These are phyloP conservation scores for Curvularia hawaiiensis DNA, from an alignment of 2,329 filamentous ascomycete species.

Conservation along the genomic window DNA sequence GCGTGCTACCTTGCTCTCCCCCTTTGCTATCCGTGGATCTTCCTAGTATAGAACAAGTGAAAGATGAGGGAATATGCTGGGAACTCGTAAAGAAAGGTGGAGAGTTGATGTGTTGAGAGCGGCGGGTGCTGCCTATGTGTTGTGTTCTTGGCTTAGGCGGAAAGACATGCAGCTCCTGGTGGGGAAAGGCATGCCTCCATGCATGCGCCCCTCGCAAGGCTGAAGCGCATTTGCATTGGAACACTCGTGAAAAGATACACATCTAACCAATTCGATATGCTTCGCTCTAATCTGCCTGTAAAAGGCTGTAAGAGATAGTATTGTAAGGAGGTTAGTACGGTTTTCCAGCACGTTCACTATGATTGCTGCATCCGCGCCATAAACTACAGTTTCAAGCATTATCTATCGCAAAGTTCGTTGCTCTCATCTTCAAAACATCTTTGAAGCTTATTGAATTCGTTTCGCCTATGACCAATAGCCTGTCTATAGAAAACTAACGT, in stretches of 20 bases:
- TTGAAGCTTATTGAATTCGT: too few relatives aligned
- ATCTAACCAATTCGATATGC: background rate
- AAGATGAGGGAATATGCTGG: background rate
- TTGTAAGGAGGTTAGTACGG: too few relatives aligned
- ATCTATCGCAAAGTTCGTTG: too few relatives aligned
- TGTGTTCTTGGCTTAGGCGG: background rate
- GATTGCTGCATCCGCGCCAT: too few relatives aligned
- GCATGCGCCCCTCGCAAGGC: background rate
- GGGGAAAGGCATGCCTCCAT: background rate
- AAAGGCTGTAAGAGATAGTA: too few relatives aligned
- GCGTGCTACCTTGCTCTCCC: background rate
- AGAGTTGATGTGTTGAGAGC: background rate
- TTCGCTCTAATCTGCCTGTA: background rate
- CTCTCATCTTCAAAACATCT: too few relatives aligned
- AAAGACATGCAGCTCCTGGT: background rate
- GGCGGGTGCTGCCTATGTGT: background rate
- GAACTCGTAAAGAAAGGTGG: background rate
- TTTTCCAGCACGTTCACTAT: too few relatives aligned
- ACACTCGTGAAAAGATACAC: background rate
- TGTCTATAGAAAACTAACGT: too few relatives aligned
- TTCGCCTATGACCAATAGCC: too few relatives aligned
- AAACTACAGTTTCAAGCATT: too few relatives aligned
- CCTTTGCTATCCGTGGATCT: background rate
- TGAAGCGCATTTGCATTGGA: background rate
- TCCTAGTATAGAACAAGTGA: background rate